Percentiles rank a stretch among this genome's conserved stretches.
phyloP scores from a whole-genome alignment of 768 basidiomycete genomes.

The Kwoniella heveanensis region DNA sequence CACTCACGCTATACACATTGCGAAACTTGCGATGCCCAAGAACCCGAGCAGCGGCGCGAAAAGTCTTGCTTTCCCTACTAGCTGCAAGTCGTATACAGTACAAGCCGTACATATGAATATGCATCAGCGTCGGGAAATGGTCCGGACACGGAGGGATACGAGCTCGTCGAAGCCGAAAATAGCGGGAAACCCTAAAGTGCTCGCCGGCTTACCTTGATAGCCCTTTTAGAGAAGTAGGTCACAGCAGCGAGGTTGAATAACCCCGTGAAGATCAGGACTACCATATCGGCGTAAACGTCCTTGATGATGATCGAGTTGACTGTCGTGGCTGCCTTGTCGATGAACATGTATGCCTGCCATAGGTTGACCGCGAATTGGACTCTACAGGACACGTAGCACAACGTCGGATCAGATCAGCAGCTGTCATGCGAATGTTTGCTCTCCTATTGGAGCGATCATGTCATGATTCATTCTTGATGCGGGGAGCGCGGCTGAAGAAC shows the following conservation, averaged over 20 bases:
- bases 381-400: too few relatives aligned
- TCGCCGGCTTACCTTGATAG: constrained; percentile 15
- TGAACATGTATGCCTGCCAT: constrained; percentile 22
- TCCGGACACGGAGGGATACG: too few relatives aligned
- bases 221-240: constrained; percentile 11
- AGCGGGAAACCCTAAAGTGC: not conserved
- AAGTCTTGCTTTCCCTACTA: constrained; percentile 1
- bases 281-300: constrained; percentile 21
- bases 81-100: too few relatives aligned
- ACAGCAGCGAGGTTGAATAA: constrained; percentile 13
- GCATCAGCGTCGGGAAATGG: too few relatives aligned
- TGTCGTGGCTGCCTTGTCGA: constrained; percentile 18
- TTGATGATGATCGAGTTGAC: constrained; percentile 8
- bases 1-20: constrained; percentile 22
- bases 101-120: too few relatives aligned
- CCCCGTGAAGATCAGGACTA: constrained; percentile 8
- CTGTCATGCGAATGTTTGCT: too few relatives aligned
- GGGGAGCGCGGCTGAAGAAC: not conserved
- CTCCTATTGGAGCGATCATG: too few relatives aligned
- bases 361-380: constrained; percentile 18
- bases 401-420: not conserved
- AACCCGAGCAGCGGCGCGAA: constrained; percentile 4
- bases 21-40: constrained; percentile 14
- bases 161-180: too few relatives aligned
- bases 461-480: too few relatives aligned